A percentile compares a stretch with the other conserved stretches of the same genome.
Evolutionary conservation across 495 filamentous ascomycete genomes (phyloP).

Genomic region (Hypoxylon rickii): DNA sequence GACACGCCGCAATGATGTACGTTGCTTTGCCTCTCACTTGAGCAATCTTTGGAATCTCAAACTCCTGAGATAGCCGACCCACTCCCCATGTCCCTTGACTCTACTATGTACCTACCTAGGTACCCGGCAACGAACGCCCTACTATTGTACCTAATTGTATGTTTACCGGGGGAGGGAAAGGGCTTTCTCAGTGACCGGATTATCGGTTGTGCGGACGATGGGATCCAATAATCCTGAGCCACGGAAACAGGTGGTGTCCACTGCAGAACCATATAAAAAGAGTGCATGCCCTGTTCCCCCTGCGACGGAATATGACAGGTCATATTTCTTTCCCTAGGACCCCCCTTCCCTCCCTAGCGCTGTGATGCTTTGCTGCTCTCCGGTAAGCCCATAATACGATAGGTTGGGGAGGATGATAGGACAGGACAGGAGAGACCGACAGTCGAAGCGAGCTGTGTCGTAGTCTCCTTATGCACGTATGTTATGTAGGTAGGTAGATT

Average conservation of each 20-base stretch:
- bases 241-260: constrained; percentile 37
- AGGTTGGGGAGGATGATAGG: constrained; percentile 11
- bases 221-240: constrained; percentile 40
- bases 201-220: too few species aligned
- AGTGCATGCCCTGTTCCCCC: constrained; percentile 20
- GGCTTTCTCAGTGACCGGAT: too few species aligned
- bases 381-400: constrained; percentile 18
- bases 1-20: background rate
- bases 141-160: too few species aligned
- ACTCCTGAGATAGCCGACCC: constrained; percentile 12
- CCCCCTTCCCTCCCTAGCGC: too few species aligned
- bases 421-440: constrained; percentile 19
- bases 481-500: constrained; percentile 1
- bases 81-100: too few species aligned
- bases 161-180: too few species aligned
- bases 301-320: constrained; percentile 26
- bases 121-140: too few species aligned
- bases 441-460: constrained; percentile 26
- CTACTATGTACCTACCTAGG: constrained; percentile 9
- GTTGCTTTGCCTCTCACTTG: background rate
- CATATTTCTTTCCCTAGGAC: constrained; percentile 23
- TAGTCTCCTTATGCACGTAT: constrained; percentile 17
- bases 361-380: constrained; percentile 20
- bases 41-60: constrained; percentile 3
- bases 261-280: constrained; percentile 34